Evolutionary conservation across 2,329 filamentous ascomycete genomes (phyloP).

Genomic region (Pseudofabraea citricarpa): DNA sequence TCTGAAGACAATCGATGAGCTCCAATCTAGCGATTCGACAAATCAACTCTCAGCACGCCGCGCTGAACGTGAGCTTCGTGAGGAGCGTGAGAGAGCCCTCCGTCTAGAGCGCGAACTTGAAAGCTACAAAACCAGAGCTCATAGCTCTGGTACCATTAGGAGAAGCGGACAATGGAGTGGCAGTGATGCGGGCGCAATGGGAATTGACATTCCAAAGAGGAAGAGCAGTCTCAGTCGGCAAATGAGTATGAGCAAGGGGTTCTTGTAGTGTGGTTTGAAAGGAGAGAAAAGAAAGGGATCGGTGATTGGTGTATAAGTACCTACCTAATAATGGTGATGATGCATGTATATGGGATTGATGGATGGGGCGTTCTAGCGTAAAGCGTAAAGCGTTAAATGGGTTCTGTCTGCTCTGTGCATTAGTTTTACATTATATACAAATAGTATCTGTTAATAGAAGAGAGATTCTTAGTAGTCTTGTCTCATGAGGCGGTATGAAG

Average conservation of each 20-base stretch:
- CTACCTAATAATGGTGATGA: no score
- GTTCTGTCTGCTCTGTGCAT: no score
- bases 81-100: conserved; percentile 78
- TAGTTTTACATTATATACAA: no score
- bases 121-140: conserved; percentile 57
- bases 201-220: conserved; percentile 54
- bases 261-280: conserved; percentile 51
- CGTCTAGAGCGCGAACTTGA: conserved; percentile 86
- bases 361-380: no score
- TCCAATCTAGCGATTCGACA: conserved; percentile 80
- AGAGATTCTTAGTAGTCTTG: no score
- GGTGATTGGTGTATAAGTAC: not conserved
- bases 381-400: no score
- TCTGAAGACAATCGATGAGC: conserved; percentile 85
- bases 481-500: no score
- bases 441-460: no score
- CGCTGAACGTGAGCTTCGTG: conserved; percentile 82
- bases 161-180: conserved; percentile 29
- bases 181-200: conserved; percentile 22
- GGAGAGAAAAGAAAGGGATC: not conserved
- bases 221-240: conserved; percentile 61
- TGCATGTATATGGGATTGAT: no score
- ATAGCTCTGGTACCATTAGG: conserved; percentile 11
- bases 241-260: conserved; percentile 73
- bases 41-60: conserved; percentile 78